Evolutionary conservation across 2,329 filamentous ascomycete species (phyloP).

Genomic region (Chaetomium strumarium): DNA sequence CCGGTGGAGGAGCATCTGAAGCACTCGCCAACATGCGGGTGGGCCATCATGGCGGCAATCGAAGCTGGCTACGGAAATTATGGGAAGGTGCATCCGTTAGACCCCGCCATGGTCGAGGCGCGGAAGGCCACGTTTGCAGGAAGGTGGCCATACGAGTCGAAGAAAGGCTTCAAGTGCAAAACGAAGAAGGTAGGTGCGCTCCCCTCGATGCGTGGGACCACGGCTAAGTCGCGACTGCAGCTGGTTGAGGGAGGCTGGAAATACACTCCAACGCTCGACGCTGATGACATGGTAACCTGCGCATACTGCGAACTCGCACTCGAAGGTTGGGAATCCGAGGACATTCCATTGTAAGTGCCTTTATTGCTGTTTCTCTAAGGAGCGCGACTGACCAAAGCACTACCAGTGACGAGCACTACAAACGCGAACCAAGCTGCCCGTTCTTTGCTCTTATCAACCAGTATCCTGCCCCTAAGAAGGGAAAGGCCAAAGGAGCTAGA

Average conservation of each 20-base stretch:
- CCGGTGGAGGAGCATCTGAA: slow-evolving; percentile 80
- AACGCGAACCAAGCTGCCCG: slow-evolving; percentile 68
- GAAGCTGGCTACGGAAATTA: slow-evolving; percentile 58
- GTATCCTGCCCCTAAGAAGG: slow-evolving; percentile 51
- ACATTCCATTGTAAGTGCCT: slow-evolving; percentile 70
- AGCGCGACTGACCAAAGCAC: slow-evolving; percentile 6
- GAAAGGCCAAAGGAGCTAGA: slow-evolving; percentile 47
- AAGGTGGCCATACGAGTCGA: slow-evolving; percentile 83
- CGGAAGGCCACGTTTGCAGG: slow-evolving; percentile 77
- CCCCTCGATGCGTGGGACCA: background rate
- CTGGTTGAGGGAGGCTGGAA: slow-evolving; percentile 92
- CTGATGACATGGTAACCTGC: slow-evolving; percentile 85
- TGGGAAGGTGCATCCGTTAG: slow-evolving; percentile 66
- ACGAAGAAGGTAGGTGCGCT: slow-evolving; percentile 63
- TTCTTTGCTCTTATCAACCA: slow-evolving; percentile 70
- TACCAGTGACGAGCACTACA: slow-evolving; percentile 76
- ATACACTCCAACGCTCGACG: slow-evolving; percentile 77
- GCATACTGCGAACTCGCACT: slow-evolving; percentile 84
- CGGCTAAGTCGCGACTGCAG: slow-evolving; percentile 36
- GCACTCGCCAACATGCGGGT: slow-evolving; percentile 77
- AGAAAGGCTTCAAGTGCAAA: slow-evolving; percentile 85
- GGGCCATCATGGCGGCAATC: slow-evolving; percentile 67
- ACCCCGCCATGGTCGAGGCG: slow-evolving; percentile 65
- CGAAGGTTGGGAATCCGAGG: slow-evolving; percentile 89
- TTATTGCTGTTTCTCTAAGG: background rate